Percentiles rank a stretch among this genome's conserved stretches.
These are phyloP conservation scores for Lonicera japonica DNA, from an alignment of 129 eudicot genomes.

Conservation along the genomic window DNA sequence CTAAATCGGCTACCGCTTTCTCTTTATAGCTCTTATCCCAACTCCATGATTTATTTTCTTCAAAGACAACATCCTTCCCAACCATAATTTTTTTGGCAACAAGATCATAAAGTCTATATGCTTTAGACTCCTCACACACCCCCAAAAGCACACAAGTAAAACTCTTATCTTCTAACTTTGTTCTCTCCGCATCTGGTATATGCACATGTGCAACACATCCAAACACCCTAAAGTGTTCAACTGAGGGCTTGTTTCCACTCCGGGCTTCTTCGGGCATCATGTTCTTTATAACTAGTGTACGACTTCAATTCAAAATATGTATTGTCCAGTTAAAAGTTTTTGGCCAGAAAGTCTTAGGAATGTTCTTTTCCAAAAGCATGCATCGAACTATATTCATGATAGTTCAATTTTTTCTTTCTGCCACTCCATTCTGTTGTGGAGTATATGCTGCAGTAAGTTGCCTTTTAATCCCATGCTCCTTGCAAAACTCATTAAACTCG, in stretches of 20 bases:
- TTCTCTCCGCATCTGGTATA: neutral
- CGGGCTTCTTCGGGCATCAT: neutral
- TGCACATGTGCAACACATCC: neutral
- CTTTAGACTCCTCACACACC: neutral
- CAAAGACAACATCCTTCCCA: too few relatives aligned
- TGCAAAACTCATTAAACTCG: neutral
- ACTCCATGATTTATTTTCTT: too few relatives aligned
- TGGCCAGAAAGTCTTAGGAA: neutral
- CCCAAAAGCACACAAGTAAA: neutral
- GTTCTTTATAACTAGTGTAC: too few relatives aligned
- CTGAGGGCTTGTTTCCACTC: neutral
- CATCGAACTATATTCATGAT: too few relatives aligned
- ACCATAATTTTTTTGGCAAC: too few relatives aligned
- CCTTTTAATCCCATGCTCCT: neutral
- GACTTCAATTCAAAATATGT: too few relatives aligned
- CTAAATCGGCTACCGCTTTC: too few relatives aligned
- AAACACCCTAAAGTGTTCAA: too few relatives aligned
- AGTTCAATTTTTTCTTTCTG: neutral
- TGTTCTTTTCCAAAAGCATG: neutral
- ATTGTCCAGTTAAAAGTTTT: too few relatives aligned
- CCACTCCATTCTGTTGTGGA: neutral
- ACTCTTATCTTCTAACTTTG: neutral
- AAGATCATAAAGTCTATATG: neutral
- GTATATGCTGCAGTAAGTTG: neutral
- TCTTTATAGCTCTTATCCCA: too few relatives aligned